phyloP scores from a whole-genome alignment of 768 basidiomycete genomes.

The Lactarius evosmus region DNA sequence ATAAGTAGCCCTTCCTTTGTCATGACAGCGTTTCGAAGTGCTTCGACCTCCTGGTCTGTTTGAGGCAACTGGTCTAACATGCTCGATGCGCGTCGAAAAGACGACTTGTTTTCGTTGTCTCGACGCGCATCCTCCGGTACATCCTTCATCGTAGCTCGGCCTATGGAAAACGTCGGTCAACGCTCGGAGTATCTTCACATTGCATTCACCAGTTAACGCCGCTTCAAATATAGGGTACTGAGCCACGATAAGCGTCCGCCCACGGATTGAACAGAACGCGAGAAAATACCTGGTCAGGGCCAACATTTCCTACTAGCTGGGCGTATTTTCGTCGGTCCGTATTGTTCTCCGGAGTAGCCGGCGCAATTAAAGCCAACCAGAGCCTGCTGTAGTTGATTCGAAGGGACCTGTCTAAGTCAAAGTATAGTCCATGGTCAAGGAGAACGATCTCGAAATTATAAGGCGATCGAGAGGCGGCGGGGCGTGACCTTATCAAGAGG shows the following conservation, averaged over 20 bases:
- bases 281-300: conserved; percentile 68
- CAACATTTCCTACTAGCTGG: conserved; percentile 85
- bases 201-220: conserved; percentile 69
- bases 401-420: conserved; percentile 78
- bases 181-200: not conserved
- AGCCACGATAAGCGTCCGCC: not conserved
- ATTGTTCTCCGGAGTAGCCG: conserved; percentile 59
- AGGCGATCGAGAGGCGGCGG: conserved; percentile 60
- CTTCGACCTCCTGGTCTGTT: conserved; percentile 73
- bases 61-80: conserved; percentile 74
- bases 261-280: not conserved
- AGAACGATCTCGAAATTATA: conserved; percentile 97
- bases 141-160: conserved; percentile 69
- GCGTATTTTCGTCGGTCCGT: conserved; percentile 83
- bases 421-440: conserved; percentile 92
- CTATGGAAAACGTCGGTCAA: conserved; percentile 29
- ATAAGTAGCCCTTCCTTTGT: conserved; percentile 77
- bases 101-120: conserved; percentile 31
- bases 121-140: conserved; percentile 47
- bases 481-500: conserved; percentile 80
- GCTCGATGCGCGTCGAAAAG: conserved; percentile 65
- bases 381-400: conserved; percentile 83
- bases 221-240: conserved; percentile 95
- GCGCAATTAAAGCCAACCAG: conserved; percentile 85
- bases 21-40: conserved; percentile 78